Evolutionary conservation across 2,329 filamentous ascomycete species (phyloP).

Genomic region (Ophiostoma populinum): DNA sequence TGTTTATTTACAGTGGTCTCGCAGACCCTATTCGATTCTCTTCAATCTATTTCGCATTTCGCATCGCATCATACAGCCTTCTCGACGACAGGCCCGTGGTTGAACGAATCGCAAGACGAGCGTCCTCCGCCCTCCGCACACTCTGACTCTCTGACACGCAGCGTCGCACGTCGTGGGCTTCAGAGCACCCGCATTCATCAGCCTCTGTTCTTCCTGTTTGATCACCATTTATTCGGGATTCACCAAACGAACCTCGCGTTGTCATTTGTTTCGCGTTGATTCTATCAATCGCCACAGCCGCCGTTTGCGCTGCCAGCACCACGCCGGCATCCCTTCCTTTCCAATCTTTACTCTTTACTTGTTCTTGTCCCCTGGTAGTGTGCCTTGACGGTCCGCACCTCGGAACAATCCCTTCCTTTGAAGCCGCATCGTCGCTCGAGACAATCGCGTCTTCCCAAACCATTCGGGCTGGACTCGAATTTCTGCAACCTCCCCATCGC

Average conservation of each 20-base stretch:
- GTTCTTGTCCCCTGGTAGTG: constrained; percentile 8
- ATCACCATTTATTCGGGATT: constrained; percentile 17
- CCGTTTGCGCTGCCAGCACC: background rate
- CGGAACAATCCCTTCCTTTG: constrained; percentile 5
- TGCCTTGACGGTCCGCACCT: constrained; percentile 14
- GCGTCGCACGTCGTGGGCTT: constrained; percentile 19
- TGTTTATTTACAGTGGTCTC: background rate
- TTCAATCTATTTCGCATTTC: constrained; percentile 9
- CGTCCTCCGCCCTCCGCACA: constrained; percentile 12
- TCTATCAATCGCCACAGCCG: constrained; percentile 12
- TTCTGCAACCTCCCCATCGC: background rate
- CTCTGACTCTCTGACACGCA: constrained; percentile 19
- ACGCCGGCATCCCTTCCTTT: constrained; percentile 1
- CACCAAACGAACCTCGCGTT: too few relatives aligned
- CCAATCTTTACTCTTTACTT: constrained; percentile 1
- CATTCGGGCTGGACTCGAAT: constrained; percentile 20
- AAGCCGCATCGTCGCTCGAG: constrained; percentile 15
- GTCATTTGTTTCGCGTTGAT: constrained; percentile 18
- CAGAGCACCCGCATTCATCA: constrained; percentile 14
- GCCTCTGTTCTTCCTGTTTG: constrained; percentile 16
- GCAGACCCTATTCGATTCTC: constrained; percentile 2
- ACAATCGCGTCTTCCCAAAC: constrained; percentile 5
- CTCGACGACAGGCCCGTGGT: constrained; percentile 11
- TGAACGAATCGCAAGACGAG: constrained; percentile 4
- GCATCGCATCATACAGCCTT: constrained; percentile 19